A percentile compares a stretch with the other conserved stretches of the same genome.
Evolutionary conservation across 2,329 filamentous ascomycete species (phyloP).

Genomic region (Esteya vermicola): DNA sequence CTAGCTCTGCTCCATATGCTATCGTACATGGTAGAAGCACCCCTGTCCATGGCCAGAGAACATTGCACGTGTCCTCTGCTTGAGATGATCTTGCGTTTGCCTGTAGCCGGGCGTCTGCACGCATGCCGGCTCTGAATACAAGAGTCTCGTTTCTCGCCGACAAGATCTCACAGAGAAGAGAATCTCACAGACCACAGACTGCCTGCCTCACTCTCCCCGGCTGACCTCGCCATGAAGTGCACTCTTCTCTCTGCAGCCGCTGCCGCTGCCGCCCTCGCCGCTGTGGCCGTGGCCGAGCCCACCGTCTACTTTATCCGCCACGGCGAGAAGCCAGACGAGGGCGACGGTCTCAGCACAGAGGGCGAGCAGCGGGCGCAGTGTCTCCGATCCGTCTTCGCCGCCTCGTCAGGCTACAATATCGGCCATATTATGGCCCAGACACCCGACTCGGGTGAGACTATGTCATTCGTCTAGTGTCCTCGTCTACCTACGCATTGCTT

Average conservation of each 20-base stretch:
- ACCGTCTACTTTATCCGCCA: constrained; percentile 51
- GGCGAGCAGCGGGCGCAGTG: constrained; percentile 45
- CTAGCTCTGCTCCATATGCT: no score
- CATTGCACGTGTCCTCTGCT: no score
- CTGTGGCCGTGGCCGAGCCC: no score
- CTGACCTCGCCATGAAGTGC: constrained; percentile 4
- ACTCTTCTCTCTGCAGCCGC: not conserved
- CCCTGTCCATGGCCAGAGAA: no score
- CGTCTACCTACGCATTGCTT: not conserved
- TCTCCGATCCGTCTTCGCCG: constrained; percentile 40
- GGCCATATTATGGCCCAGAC: constrained; percentile 42
- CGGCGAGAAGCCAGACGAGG: constrained; percentile 44
- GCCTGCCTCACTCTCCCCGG: no score
- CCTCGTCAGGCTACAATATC: constrained; percentile 36
- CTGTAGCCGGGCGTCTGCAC: no score
- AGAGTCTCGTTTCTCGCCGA: no score
- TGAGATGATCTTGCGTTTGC: no score
- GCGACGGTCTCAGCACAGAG: constrained; percentile 31
- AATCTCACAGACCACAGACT: no score
- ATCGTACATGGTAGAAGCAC: no score
- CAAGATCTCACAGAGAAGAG: no score
- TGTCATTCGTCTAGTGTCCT: not conserved
- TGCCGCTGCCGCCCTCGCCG: not conserved
- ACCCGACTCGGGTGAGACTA: constrained; percentile 28
- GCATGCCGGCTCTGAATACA: no score